phyloP scores from a whole-genome alignment of 805 yeast species.

The Kodamaea lidongshanica region DNA sequence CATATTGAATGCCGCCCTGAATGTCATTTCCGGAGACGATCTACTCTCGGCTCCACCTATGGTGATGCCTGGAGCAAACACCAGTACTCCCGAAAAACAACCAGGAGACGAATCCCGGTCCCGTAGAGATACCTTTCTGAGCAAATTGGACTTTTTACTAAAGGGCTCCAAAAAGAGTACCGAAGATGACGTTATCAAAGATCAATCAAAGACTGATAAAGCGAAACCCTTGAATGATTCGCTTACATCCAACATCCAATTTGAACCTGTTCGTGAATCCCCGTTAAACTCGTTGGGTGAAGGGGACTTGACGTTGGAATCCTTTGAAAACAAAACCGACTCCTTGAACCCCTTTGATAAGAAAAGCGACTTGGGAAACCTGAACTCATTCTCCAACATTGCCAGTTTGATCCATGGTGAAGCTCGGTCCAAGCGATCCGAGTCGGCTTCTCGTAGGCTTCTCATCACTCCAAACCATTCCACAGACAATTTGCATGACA shows the following conservation, averaged over 20 bases:
- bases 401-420: conserved; percentile 6
- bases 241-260: conserved; percentile 33
- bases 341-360: conserved; percentile 6
- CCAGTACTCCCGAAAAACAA: conserved; percentile 4
- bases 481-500: conserved; percentile 14
- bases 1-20: conserved; percentile 42
- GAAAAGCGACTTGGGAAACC: conserved; percentile 1
- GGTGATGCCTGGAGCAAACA: neutral
- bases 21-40: conserved; percentile 24
- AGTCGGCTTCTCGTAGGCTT: conserved; percentile 7
- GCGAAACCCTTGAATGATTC: conserved; percentile 6
- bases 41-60: conserved; percentile 2
- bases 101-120: neutral
- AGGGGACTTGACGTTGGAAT: conserved; percentile 39
- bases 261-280: conserved; percentile 42
- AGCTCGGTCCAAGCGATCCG: conserved; percentile 6
- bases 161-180: conserved; percentile 4
- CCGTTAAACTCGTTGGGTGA: conserved; percentile 44
- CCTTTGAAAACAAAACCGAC: conserved; percentile 13
- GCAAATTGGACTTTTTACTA: conserved; percentile 20
- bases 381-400: conserved; percentile 6
- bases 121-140: conserved; percentile 13
- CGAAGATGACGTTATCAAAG: neutral
- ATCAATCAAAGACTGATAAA: conserved; percentile 4
- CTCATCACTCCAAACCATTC: conserved; percentile 15